Evolutionary conservation across 1,139 yeast species (phyloP).

Genomic region (Hemisphaericaspora lyxosophila): DNA sequence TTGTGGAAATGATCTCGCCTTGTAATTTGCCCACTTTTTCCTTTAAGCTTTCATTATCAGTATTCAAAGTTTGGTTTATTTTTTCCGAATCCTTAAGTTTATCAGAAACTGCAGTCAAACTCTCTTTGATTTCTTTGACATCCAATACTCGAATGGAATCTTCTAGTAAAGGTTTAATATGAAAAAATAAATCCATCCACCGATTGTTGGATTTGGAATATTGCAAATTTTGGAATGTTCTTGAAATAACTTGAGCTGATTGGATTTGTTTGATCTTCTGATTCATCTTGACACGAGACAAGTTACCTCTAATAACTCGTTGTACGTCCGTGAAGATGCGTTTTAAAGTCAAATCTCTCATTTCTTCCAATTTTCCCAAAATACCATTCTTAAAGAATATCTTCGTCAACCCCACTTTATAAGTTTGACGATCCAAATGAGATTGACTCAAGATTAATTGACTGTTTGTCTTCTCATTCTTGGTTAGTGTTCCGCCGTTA

Average conservation of each 20-base stretch:
- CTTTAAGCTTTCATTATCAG: constrained; percentile 47
- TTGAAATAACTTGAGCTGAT: constrained; percentile 69
- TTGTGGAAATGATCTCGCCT: constrained; percentile 31
- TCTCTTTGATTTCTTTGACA: constrained; percentile 55
- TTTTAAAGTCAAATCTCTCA: constrained; percentile 66
- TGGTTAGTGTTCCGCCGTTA: constrained; percentile 46
- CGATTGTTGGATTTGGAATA: constrained; percentile 55
- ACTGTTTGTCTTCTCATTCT: constrained; percentile 60
- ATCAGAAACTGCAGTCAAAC: constrained; percentile 33
- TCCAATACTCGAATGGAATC: constrained; percentile 62
- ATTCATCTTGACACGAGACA: constrained; percentile 54
- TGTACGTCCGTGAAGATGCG: constrained; percentile 62
- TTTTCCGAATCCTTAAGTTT: constrained; percentile 45
- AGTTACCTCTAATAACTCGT: constrained; percentile 63
- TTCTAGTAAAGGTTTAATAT: constrained; percentile 74
- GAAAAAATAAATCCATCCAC: constrained; percentile 77
- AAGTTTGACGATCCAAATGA: constrained; percentile 61
- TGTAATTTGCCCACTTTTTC: constrained; percentile 54
- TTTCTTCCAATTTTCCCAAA: constrained; percentile 78
- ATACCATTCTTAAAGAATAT: constrained; percentile 94
- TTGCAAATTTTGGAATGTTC: constrained; percentile 58
- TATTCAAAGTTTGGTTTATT: constrained; percentile 40
- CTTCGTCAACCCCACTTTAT: constrained; percentile 81
- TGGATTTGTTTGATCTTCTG: constrained; percentile 58
- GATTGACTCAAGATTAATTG: constrained; percentile 64